Conservation (phyloP, 805 yeast genomes). For the Clavispora phyllophila region DNA sequence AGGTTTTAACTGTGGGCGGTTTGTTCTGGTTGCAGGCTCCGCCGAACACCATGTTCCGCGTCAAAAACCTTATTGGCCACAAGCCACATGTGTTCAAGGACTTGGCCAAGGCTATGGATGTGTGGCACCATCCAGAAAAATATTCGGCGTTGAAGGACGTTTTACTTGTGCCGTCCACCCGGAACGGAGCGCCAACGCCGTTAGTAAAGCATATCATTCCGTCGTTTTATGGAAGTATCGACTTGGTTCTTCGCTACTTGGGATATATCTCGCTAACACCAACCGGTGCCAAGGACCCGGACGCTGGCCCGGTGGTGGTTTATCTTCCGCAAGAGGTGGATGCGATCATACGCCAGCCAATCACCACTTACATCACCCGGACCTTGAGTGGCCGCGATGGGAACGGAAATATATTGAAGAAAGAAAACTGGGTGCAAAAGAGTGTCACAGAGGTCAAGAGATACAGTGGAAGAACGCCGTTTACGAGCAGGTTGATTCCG, state of each 20-base stretch:
- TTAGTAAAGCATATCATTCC: slow-evolving; percentile 47
- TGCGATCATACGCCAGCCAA: slow-evolving; percentile 50
- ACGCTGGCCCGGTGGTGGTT: slow-evolving; percentile 26
- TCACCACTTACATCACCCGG: slow-evolving; percentile 36
- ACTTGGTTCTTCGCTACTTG: slow-evolving; percentile 57
- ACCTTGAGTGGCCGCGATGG: slow-evolving; percentile 28
- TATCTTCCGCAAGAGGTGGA: slow-evolving; percentile 55
- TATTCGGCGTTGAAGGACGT: slow-evolving; percentile 16
- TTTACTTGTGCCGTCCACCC: slow-evolving; percentile 11
- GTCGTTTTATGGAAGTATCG: slow-evolving; percentile 65
- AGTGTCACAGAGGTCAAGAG: slow-evolving; percentile 19
- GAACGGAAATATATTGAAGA: slow-evolving; percentile 17
- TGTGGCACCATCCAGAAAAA: slow-evolving; percentile 22
- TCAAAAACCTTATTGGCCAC: slow-evolving; percentile 42
- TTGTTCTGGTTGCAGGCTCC: slow-evolving; percentile 57
- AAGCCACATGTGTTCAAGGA: slow-evolving; percentile 29
- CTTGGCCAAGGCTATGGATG: slow-evolving; percentile 25
- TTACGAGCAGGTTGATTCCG: slow-evolving; percentile 7
- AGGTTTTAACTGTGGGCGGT: slow-evolving; percentile 56
- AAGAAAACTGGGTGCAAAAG: slow-evolving; percentile 17
- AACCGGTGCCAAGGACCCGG: slow-evolving; percentile 39
- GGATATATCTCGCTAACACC: slow-evolving; percentile 61
- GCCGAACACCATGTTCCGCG: slow-evolving; percentile 40
- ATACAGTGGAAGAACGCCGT: slow-evolving; percentile 15
- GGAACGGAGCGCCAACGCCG: background rate